phyloP scores from a whole-genome alignment of 106 monocot species.

The Vanilla planifolia region DNA sequence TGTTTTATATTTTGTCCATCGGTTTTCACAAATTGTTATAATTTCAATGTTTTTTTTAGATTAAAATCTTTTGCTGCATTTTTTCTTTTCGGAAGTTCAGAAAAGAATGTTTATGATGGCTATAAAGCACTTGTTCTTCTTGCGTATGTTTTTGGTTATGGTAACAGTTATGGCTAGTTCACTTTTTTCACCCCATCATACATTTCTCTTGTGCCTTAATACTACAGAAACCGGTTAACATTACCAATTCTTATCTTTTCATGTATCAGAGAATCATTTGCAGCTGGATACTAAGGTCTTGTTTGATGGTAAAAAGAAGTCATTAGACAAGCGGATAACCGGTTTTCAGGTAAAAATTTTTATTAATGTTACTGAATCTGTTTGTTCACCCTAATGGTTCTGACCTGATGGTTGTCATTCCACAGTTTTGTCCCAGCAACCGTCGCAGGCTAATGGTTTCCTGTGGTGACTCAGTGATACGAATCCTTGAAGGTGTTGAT shows the following conservation, averaged over 20 bases:
- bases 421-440: constrained; percentile 23
- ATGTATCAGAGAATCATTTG: constrained; percentile 51
- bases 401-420: not conserved
- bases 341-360: constrained; percentile 64
- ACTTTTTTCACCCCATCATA: no score
- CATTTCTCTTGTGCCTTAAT: no score
- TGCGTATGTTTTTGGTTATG: no score
- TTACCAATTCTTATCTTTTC: not conserved
- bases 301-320: constrained; percentile 66
- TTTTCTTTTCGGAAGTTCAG: no score
- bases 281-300: constrained; percentile 37
- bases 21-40: no score
- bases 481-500: constrained; percentile 26
- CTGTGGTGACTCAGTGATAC: constrained; percentile 29
- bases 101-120: no score
- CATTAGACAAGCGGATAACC: constrained; percentile 57
- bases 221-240: no score
- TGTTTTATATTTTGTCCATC: no score
- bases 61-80: no score
- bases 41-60: no score
- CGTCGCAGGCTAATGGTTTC: constrained; percentile 27
- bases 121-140: no score
- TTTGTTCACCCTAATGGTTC: not conserved
- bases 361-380: not conserved
- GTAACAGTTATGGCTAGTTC: no score